Evolutionary conservation across 306 rosid genomes (phyloP), one percentile per base, ranked within the genome.

Genomic region (Dryas octopetala): DNA sequence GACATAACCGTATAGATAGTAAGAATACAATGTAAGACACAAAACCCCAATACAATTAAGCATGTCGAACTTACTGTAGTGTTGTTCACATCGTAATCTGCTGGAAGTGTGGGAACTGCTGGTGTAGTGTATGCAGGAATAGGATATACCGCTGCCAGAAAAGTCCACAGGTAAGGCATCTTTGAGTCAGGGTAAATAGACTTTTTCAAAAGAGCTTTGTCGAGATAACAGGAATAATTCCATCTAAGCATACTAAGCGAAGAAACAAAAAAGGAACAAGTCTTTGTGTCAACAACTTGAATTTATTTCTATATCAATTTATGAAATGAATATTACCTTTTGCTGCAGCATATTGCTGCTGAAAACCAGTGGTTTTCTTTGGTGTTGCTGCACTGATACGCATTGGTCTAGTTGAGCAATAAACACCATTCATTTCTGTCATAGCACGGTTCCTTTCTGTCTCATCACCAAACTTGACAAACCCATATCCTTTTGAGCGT

Each of bases 331-430:
- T 9, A 40, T 55, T 47, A 86, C 97, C 94, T 82, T 91, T 91
- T 59, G 89, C 68, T 15, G 86, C 69, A 83, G 71, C 57, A 80
- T 85, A 93, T 41, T 76, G 92, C 82, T 91, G 90, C 70, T 86
- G 96, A 80, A 85, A 85, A 52, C 82, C 85, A 16, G 88, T 78
- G 71, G 91, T 80, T n/a, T 91, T 93, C 77, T 89, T 93, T 0
- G 98, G 97, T 0, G 96, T 91, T 47, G 98, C 98, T 10, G 93
- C 98, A 68, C 98, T 89, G 51, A 91, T 93, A 19, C 97, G 93
- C 98, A 93, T 93, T 2, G 97, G 97, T 80, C 98, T 86, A 44
- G 91, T 89, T 66, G 96, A 89, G 85, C 98, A 93, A 81, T 89
- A 93, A 45, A 86, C 83, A 9, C 98, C 97, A 73, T 93, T 91